Evolutionary conservation across 257 asterid species (phyloP), one percentile per base, ranked within the genome.

Genomic region (Plantago ovata): DNA sequence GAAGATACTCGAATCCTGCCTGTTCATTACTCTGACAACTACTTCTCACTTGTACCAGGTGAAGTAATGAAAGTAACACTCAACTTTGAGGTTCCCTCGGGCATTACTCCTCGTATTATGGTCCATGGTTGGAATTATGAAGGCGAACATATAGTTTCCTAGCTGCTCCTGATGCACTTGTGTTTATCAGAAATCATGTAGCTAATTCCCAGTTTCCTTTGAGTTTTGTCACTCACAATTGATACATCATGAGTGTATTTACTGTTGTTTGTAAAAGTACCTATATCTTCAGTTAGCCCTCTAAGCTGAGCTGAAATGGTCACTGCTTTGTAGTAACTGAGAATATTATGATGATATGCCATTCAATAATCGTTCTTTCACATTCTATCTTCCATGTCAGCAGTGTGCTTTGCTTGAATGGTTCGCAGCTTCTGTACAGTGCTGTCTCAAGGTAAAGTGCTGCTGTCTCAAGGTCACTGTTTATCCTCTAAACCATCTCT

Each of bases 21-120:
- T 14, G 92, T 88, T 69, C 97, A 88, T 73, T 92, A 92, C 76
- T 92, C 97, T 1, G 84, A 88, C 72, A 92, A 92, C 84, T 93
- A 88, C 62, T 86, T 93, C 74, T 93, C 97, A n/a, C 71, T 93
- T 28, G 95, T 79, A 20, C 98, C 97, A 0, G 97, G 95, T 5
- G 98, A 93, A 74, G 84, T 69, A 47, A 84, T 55, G 85, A 41
- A 76, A 3, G 70, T 85, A n/a, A 79, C 65, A 53, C 64, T 92
- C n/a, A 79, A 84, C 52, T 92, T 92, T 55, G 88, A 92, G 69
- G 94, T 73, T 48, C 86, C 93, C 7, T 39, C 77, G 0, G 93
- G 88, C 44, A 51, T 73, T 38, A 79, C 79, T 10, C 98, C 96
- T 21, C 73, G 66, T 13, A 71, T 90, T 54, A 65, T 46, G 56